Evolutionary conservation across 495 filamentous ascomycete genomes (phyloP).

Genomic region (Trichoderma gamsii): DNA sequence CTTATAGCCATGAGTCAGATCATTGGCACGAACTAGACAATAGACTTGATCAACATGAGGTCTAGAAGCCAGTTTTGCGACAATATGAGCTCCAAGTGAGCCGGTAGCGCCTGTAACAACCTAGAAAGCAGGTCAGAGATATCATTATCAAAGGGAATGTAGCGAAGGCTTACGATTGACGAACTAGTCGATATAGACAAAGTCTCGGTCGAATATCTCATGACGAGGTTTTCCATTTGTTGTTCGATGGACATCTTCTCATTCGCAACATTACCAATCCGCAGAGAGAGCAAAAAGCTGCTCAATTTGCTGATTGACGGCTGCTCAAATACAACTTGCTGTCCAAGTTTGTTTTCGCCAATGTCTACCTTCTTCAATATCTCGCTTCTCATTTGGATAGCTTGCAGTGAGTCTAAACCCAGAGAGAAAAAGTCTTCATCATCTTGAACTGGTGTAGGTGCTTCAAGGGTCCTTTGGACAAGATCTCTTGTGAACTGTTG

Average conservation of each 20-base stretch:
- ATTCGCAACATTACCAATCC: not conserved
- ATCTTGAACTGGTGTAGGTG: not conserved
- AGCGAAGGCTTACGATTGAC: not conserved
- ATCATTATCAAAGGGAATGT: not conserved
- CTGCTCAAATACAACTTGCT: constrained; percentile 2
- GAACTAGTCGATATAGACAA: not conserved
- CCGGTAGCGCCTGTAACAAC: constrained; percentile 44
- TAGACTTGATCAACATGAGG: constrained; percentile 42
- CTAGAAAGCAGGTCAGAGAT: not conserved
- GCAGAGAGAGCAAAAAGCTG: not conserved
- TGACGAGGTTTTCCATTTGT: not conserved
- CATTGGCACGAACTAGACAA: constrained; percentile 43
- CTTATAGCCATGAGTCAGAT: constrained; percentile 17
- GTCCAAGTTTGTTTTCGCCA: not conserved
- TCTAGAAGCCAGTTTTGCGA: constrained; percentile 37
- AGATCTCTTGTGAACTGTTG: not conserved
- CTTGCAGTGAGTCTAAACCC: constrained; percentile 52
- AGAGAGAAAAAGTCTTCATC: constrained; percentile 47
- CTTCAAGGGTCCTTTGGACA: not conserved
- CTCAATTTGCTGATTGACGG: not conserved
- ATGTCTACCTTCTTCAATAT: not conserved
- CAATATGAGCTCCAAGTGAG: constrained; percentile 49
- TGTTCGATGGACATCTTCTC: not conserved
- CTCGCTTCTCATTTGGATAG: constrained; percentile 29
- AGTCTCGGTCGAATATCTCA: not conserved